Evolutionary conservation across 148 eudicot species (phyloP), one percentile per base, ranked within the genome.

Genomic region (Nyssa sinensis): DNA sequence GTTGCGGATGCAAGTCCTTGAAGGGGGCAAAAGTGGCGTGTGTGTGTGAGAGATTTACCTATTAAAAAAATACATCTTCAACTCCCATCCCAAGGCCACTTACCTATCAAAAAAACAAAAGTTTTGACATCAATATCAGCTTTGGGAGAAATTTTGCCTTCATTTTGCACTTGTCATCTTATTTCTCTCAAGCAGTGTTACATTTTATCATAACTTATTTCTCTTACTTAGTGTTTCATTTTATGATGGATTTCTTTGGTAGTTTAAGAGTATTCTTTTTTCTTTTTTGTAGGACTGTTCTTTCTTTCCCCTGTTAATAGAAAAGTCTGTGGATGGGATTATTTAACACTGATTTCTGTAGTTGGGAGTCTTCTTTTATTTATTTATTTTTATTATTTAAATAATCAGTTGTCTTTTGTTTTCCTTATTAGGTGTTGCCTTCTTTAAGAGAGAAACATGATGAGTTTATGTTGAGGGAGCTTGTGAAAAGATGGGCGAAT

Each of bases 391-490:
- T 58, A 7, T 32, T 62, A 28, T 28, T 60, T 9, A 35, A 59
- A 25, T 11, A 17, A 34, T 39, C 7, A 19, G 23, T 21, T 41
- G 27, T 34, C 17, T 37, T 65, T 13, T 6, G 31, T 12, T 41
- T 21, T 32, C 6, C 55, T 51, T 60, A 8, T 11, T 47, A 77
- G 86, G 79, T 80, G 10, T 41, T 80, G 66, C 81, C 86, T 5
- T 74, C 77, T 32, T 66, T 80, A 41, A 74, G 58, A 39, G 81
- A 75, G 57, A 75, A 81, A 66, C 84, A 84, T 37, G 84, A 75
- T 37, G 87, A 81, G 59, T 80, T 78, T 74, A 67, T 84, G 87
- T 57, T 84, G 73, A 60, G 79, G 71, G 84, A 84, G 78, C 82
- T 84, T 25, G 82, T 71, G 24, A 75, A 64, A 16, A 81, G 82